phyloP scores from a whole-genome alignment of 2,329 filamentous ascomycete species.

The Fusarium anthophilum region DNA sequence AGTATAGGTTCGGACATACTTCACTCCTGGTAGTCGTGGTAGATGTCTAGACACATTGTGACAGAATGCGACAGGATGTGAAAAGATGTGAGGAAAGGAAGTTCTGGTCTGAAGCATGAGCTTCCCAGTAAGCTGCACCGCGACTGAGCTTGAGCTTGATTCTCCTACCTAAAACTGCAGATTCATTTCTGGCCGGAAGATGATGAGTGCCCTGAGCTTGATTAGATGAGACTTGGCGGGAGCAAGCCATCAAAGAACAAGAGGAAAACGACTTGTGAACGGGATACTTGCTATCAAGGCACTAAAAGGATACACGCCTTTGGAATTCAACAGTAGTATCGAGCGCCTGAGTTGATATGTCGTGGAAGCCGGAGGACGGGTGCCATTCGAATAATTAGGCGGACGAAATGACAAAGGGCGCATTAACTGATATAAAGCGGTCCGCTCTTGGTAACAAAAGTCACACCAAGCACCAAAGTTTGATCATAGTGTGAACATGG shows the following conservation, averaged over 20 bases:
- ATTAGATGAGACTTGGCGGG: background rate
- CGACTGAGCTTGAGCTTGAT: background rate
- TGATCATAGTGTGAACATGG: background rate
- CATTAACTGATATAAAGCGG: background rate
- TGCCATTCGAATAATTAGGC: no score
- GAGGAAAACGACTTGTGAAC: no score
- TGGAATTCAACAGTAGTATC: background rate
- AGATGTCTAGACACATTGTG: background rate
- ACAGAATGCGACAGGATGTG: background rate
- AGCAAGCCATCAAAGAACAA: background rate
- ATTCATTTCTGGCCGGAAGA: background rate
- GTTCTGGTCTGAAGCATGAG: background rate
- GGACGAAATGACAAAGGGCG: background rate
- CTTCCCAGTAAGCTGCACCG: background rate
- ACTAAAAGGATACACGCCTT: background rate
- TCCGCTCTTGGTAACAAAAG: background rate
- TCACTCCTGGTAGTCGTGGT: background rate
- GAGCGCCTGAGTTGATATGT: background rate
- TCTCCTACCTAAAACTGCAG: background rate
- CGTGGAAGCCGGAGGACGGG: background rate
- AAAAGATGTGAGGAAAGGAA: background rate
- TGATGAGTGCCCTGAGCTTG: background rate
- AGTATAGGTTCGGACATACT: background rate
- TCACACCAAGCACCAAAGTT: background rate
- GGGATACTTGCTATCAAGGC: background rate